Evolutionary conservation across 2,329 filamentous ascomycete genomes (phyloP).

Genomic region (Pseudogymnoascus sp.): DNA sequence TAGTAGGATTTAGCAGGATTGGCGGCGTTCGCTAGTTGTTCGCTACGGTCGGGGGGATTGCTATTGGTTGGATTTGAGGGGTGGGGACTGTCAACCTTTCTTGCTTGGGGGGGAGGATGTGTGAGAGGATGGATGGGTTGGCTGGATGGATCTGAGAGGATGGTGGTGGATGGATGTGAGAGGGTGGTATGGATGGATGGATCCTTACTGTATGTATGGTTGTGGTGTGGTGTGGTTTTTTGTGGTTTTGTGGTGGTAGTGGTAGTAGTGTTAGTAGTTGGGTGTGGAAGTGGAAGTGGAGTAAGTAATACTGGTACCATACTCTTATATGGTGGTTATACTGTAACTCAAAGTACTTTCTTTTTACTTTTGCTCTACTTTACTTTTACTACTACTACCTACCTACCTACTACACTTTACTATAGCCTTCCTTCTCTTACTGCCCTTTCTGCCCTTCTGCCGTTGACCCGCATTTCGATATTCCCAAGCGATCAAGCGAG

Average conservation of each 20-base stretch:
- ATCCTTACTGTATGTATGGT: not conserved
- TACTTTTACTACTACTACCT: no score
- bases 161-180: not conserved
- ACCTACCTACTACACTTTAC: not conserved
- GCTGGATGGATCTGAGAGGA: not conserved
- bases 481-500: slow-evolving; percentile 7
- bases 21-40: not conserved
- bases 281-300: not conserved
- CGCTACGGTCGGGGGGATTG: not conserved
- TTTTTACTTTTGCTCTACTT: no score
- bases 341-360: not conserved
- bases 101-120: not conserved
- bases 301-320: no score
- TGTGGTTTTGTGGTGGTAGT: not conserved
- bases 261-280: not conserved
- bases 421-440: not conserved
- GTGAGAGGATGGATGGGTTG: no score
- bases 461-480: slow-evolving; percentile 4
- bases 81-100: not conserved
- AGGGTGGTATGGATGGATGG: no score
- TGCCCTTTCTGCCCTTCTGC: not conserved
- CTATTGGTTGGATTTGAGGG: not conserved
- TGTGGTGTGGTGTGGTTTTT: not conserved
- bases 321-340: no score
- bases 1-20: not conserved